phyloP scores from a whole-genome alignment of 352 stramenopile genomes.

The Pythium chondricola region DNA sequence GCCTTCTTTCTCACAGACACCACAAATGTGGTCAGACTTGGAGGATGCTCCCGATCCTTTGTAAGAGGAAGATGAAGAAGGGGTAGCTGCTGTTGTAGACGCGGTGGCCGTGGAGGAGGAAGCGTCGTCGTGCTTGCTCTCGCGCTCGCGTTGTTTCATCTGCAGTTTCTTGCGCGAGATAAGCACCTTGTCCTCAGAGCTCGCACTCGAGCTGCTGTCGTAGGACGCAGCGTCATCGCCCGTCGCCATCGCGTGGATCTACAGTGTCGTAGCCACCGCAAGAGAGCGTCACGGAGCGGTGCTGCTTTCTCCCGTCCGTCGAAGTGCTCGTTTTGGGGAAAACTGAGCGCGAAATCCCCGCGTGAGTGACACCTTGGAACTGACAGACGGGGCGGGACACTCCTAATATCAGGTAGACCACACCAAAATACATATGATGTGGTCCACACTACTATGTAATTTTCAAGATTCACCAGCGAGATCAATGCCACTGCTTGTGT shows the following conservation, averaged over 20 bases:
- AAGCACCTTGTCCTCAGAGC: conserved; percentile 65
- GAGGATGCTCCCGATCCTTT: neutral
- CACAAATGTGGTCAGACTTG: conserved; percentile 58
- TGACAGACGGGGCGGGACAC: neutral
- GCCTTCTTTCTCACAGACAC: conserved; percentile 57
- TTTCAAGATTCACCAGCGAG: neutral
- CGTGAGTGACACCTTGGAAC: neutral
- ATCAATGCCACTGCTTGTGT: neutral
- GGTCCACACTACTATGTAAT: neutral
- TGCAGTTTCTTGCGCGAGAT: conserved; percentile 59
- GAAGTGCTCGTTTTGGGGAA: too few relatives aligned
- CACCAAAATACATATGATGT: neutral
- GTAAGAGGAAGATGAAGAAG: too few relatives aligned
- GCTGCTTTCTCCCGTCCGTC: too few relatives aligned
- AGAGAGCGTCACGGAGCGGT: too few relatives aligned
- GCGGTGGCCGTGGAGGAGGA: neutral
- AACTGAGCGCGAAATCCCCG: too few relatives aligned
- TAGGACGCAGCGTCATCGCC: conserved; percentile 10
- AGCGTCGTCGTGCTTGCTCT: conserved; percentile 19
- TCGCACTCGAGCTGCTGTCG: conserved; percentile 53
- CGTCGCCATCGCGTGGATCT: too few relatives aligned
- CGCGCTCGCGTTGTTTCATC: conserved; percentile 52
- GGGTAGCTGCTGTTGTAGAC: too few relatives aligned
- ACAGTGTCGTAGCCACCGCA: too few relatives aligned
- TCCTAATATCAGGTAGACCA: neutral